Conservation (phyloP, 495 filamentous ascomycete genomes). For the Xylaria palmicola region DNA sequence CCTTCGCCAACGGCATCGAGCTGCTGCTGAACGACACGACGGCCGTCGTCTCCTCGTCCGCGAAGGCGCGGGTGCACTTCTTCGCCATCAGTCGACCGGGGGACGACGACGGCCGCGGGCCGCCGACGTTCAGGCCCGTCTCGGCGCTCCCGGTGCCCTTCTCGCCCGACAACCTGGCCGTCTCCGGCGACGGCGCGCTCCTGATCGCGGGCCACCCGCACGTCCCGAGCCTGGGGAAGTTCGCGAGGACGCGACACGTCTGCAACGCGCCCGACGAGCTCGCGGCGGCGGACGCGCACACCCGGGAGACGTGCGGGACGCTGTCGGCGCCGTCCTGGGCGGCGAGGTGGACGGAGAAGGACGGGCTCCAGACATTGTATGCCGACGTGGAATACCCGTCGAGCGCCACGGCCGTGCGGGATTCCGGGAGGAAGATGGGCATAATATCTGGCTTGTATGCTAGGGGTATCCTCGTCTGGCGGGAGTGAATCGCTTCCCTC, state of each 20-base stretch:
- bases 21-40: slow-evolving; percentile 36
- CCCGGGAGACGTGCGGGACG: slow-evolving; percentile 29
- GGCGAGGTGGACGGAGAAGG: slow-evolving; percentile 37
- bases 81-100: slow-evolving; percentile 27
- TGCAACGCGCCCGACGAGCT: slow-evolving; percentile 25
- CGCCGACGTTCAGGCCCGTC: slow-evolving; percentile 21
- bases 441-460: slow-evolving; percentile 45
- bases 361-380: slow-evolving; percentile 38
- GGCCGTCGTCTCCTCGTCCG: slow-evolving; percentile 39
- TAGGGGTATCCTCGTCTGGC: slow-evolving; percentile 44
- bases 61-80: slow-evolving; percentile 30
- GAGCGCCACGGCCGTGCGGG: slow-evolving; percentile 38
- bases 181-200: slow-evolving; percentile 38
- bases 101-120: not conserved
- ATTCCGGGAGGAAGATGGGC: slow-evolving; percentile 38
- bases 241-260: slow-evolving; percentile 19
- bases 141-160: slow-evolving; percentile 30
- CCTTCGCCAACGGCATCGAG: slow-evolving; percentile 30
- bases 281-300: slow-evolving; percentile 15
- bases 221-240: slow-evolving; percentile 29
- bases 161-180: slow-evolving; percentile 42
- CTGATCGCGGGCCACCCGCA: slow-evolving; percentile 45
- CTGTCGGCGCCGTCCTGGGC: slow-evolving; percentile 36
- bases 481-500: slow-evolving; percentile 20
- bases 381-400: slow-evolving; percentile 32